phyloP scores from a whole-genome alignment of 1,139 yeast species.

The Geotrichum carabidarum region DNA sequence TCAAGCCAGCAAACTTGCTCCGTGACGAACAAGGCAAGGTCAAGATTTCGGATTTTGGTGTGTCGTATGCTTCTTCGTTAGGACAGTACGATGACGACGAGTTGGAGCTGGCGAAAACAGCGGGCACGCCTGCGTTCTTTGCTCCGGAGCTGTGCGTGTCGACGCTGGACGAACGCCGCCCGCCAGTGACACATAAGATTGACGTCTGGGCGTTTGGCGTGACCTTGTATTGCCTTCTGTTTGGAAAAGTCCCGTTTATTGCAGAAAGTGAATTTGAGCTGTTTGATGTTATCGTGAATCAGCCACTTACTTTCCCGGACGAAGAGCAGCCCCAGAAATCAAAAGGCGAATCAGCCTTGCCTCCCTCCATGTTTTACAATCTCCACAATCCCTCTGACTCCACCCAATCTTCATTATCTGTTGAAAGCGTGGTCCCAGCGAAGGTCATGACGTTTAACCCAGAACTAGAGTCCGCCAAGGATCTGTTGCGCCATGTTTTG shows the following conservation, averaged over 20 bases:
- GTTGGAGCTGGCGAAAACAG: slow-evolving; percentile 79
- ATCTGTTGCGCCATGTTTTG: slow-evolving; percentile 57
- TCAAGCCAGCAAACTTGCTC: slow-evolving; percentile 90
- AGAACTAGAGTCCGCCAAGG: slow-evolving; percentile 48
- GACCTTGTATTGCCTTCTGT: slow-evolving; percentile 79
- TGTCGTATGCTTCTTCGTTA: slow-evolving; percentile 66
- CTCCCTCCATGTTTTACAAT: slow-evolving; percentile 20
- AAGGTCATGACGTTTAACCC: slow-evolving; percentile 24
- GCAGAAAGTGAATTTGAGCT: slow-evolving; percentile 85
- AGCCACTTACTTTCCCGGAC: slow-evolving; percentile 58
- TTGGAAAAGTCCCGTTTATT: slow-evolving; percentile 84
- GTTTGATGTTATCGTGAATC: slow-evolving; percentile 73
- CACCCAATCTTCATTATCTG: not conserved
- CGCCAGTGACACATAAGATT: slow-evolving; percentile 65
- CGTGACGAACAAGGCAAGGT: slow-evolving; percentile 69
- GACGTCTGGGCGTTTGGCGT: slow-evolving; percentile 98
- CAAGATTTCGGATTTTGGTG: slow-evolving; percentile 95
- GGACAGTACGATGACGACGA: slow-evolving; percentile 55
- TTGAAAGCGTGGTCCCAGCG: slow-evolving; percentile 31
- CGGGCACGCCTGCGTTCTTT: slow-evolving; percentile 84
- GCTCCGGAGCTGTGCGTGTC: slow-evolving; percentile 67
- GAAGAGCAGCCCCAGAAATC: slow-evolving; percentile 22
- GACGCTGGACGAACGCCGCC: slow-evolving; percentile 30
- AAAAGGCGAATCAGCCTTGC: not conserved
- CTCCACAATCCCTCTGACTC: slow-evolving; percentile 5